phyloP scores from a whole-genome alignment of 2,329 filamentous ascomycete species.

The Chaetomium sp. region DNA sequence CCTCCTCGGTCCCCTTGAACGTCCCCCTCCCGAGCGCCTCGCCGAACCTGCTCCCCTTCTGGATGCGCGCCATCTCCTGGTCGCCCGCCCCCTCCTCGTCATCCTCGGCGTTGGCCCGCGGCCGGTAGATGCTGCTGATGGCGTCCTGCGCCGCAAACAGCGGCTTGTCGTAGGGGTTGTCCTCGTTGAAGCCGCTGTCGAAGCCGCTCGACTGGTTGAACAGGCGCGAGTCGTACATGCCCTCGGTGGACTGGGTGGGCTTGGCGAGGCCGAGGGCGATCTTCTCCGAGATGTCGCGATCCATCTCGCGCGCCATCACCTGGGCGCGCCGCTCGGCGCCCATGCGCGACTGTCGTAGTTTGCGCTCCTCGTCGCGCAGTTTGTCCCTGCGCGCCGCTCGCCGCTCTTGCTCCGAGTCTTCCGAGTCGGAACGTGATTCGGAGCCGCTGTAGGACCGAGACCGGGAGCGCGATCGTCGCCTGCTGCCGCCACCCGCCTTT shows the following conservation, averaged over 20 bases:
- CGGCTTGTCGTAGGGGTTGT: slow-evolving; percentile 96
- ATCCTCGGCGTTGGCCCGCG: slow-evolving; percentile 72
- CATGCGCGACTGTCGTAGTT: slow-evolving; percentile 93
- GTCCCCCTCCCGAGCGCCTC: slow-evolving; percentile 88
- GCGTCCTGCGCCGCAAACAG: slow-evolving; percentile 95
- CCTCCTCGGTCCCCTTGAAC: slow-evolving; percentile 83
- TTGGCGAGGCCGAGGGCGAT: slow-evolving; percentile 93
- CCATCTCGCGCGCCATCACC: slow-evolving; percentile 91
- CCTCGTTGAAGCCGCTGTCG: slow-evolving; percentile 91
- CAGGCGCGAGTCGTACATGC: slow-evolving; percentile 94
- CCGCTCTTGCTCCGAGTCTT: slow-evolving; percentile 73
- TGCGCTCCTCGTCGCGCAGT: slow-evolving; percentile 80
- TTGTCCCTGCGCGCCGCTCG: slow-evolving; percentile 77
- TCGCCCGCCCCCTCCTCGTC: slow-evolving; percentile 79
- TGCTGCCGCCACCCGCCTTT: slow-evolving; percentile 52
- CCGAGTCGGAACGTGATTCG: slow-evolving; percentile 55
- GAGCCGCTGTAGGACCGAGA: slow-evolving; percentile 58
- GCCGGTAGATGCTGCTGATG: slow-evolving; percentile 90
- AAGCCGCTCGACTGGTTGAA: slow-evolving; percentile 96
- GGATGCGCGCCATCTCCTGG: slow-evolving; percentile 82
- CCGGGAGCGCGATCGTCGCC: slow-evolving; percentile 39
- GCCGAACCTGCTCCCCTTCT: slow-evolving; percentile 78
- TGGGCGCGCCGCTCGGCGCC: slow-evolving; percentile 88
- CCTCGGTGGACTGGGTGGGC: slow-evolving; percentile 86
- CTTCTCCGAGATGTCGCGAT: slow-evolving; percentile 96